Percentiles rank a stretch among this genome's conserved stretches.
Conservation (phyloP, 352 stramenopile species). For the Pythium dissimile region DNA sequence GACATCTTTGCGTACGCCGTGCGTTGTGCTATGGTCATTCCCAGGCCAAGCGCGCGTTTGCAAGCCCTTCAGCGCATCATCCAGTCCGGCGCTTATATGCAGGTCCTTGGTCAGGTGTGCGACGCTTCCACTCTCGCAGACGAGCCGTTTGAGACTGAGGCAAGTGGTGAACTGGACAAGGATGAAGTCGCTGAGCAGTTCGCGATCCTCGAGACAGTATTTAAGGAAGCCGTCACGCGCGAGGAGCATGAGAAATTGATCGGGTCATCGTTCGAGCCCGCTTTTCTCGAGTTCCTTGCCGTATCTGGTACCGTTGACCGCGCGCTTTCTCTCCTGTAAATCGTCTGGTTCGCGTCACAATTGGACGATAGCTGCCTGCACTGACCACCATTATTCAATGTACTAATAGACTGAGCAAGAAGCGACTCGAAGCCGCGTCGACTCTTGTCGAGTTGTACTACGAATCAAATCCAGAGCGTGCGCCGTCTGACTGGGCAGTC, state of each 20-base stretch:
- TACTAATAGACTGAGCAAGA: slow-evolving; percentile 11
- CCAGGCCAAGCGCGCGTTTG: slow-evolving; percentile 18
- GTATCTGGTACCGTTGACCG: slow-evolving; percentile 20
- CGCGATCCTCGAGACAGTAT: slow-evolving; percentile 22
- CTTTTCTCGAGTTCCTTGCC: slow-evolving; percentile 28
- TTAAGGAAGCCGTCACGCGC: slow-evolving; percentile 19
- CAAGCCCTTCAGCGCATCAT: slow-evolving; percentile 32
- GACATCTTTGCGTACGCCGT: slow-evolving; percentile 27
- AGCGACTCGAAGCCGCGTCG: slow-evolving; percentile 21
- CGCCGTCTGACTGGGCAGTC: slow-evolving; percentile 5
- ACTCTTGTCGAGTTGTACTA: slow-evolving; percentile 24
- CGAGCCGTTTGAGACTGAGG: not conserved
- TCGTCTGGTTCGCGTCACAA: not conserved
- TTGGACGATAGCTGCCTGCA: not conserved
- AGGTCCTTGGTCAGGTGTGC: slow-evolving; percentile 23
- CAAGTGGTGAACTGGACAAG: not conserved
- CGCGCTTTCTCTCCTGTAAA: slow-evolving; percentile 22
- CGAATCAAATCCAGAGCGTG: slow-evolving; percentile 23
- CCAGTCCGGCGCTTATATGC: slow-evolving; percentile 25
- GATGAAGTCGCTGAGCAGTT: slow-evolving; percentile 26
- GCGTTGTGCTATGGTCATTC: slow-evolving; percentile 26
- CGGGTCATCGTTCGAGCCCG: slow-evolving; percentile 21
- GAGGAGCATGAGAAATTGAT: slow-evolving; percentile 24
- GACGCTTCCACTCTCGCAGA: slow-evolving; percentile 19
- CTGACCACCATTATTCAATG: not conserved